Base-by-base conservation (phyloP, 305 asterid genomes). In the Striga hermonthica region DNA sequence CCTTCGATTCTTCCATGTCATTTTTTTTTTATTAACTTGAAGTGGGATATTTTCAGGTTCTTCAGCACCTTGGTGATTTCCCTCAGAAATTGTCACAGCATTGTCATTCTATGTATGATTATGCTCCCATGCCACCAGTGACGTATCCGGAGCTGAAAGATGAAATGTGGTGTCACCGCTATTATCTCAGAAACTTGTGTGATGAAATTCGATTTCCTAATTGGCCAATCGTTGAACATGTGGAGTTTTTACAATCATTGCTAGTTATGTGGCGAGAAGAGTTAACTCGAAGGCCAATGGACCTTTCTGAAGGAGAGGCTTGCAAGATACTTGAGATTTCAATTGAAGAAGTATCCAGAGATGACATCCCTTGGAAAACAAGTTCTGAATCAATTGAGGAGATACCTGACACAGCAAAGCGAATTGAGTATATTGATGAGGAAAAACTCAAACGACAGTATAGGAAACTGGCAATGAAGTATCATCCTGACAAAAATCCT, bases 111-210 rank as follows among this genome's bases (percentile, higher is more conserved):
- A 75, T 93, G 44, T 93, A 93, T 74, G 99, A 93, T 65, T 93
- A 90, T 81, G 99, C 99, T 78, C 99, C 99, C 45, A 93, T 93
- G 97, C 99, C 99, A 50, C 97, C 99, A 45, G 99, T 93, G 65
- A 93, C 99, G 0, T 93, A 93, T 74, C 92, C 96, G 56, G 96
- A 93, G 84, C 88, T 93, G 79, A 90, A 78, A 80, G 96, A 93
- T 75, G 99, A 90, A 82, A 93, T 88, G 99, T 93, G 99, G 96
- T 90, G 97, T 79, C 99, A 93, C 74, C 97, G 96, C 37, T 93
- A 90, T 76, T 90, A 93, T 78, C 95, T 93, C 37, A 79, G 90
- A 47, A 93, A 90, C 80, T 82, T 93, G 69, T 93, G 99, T 74
- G 99, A 93, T 73, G 99, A 93, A 82, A 80, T 93, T 71, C 83